Evolutionary conservation across 495 filamentous ascomycete genomes (phyloP), one percentile per base, ranked within the genome.

Genomic region (Podospora anserina): DNA sequence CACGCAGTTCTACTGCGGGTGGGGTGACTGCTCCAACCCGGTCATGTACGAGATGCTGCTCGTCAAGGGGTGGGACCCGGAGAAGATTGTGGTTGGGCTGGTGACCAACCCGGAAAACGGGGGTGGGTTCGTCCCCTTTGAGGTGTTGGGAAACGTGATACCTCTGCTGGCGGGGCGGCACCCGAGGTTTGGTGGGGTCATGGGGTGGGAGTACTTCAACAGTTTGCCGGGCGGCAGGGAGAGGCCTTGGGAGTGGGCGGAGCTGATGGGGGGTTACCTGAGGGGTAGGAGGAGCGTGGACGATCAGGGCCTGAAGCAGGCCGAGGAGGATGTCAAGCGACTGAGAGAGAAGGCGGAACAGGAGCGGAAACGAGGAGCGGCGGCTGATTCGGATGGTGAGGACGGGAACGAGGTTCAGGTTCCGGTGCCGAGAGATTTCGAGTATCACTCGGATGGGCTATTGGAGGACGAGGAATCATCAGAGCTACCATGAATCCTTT

Each of bases 161-260:
- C 70, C 76, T 32, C 65, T 78, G 67, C 68, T 83, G 20, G 72
- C 70, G 28, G 73, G 73, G 32, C 70, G 80, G 72, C 77, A 83
- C 70, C 73, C 77, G 20, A 60, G 72, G 13, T 84, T 95, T 76
- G 92, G 91, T 3, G 92, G 92, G 5, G 90, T 94, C 0, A 90
- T 92, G 87, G 90, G 92, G 3, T 96, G 92, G 92, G 92, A 96
- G 78, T 96, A 93, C 73, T 94, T 90, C 73, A 92, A 93, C 78
- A 84, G 85, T 2, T 74, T 88, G 69, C 90, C 89, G 0, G 89
- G 88, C 16, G 88, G 80, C 13, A 73, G 74, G 58, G 81, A 75
- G 68, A 80, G 81, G 65, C 90, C 91, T 1, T 92, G 87, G 86
- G 81, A 89, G 72, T 92, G 91, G 91, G 88, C 88, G 6, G 76